phyloP scores from a whole-genome alignment of 2,329 filamentous ascomycete species.

The Apiospora sp. region DNA sequence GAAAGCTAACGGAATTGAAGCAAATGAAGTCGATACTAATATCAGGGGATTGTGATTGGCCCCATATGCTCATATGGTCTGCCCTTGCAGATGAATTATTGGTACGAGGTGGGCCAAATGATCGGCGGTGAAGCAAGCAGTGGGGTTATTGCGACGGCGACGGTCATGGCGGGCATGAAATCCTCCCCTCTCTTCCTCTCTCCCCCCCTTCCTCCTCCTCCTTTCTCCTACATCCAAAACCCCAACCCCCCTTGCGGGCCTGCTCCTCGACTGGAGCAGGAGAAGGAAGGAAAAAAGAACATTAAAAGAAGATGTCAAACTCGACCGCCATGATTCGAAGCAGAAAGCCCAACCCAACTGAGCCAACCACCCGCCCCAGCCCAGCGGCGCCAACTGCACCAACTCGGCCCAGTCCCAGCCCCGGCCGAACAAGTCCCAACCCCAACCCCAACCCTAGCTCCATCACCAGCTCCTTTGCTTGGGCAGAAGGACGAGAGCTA shows the following conservation, averaged over 20 bases:
- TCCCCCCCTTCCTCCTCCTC: background rate
- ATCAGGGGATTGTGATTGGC: background rate
- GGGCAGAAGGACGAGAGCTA: background rate
- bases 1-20: background rate
- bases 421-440: background rate
- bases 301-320: slow-evolving; percentile 1
- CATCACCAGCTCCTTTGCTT: background rate
- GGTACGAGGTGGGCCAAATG: background rate
- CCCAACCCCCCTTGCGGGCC: slow-evolving; percentile 10
- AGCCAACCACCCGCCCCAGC: background rate
- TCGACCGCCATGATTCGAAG: background rate
- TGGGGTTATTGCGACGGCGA: background rate
- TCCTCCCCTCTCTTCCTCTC: background rate
- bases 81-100: background rate
- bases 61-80: background rate
- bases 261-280: slow-evolving; percentile 9
- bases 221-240: background rate
- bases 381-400: background rate
- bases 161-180: background rate
- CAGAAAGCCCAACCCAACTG: background rate
- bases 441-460: background rate
- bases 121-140: background rate
- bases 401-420: background rate
- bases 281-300: background rate
- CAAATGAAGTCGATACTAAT: background rate